Conservation (phyloP, 1,284 basidiomycete genomes). For the Hypsizygus ulmarius region DNA sequence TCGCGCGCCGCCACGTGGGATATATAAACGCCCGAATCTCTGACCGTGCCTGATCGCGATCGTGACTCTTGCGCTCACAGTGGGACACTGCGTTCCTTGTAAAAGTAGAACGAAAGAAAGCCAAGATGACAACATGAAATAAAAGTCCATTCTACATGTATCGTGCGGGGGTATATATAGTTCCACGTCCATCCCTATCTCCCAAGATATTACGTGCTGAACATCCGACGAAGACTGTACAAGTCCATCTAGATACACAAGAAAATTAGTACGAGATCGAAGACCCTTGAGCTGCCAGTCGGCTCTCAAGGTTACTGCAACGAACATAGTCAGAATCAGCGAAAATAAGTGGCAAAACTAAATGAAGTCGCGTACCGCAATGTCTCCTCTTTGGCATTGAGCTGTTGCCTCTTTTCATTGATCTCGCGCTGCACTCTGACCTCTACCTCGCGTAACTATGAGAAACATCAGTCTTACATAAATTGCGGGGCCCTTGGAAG, state of each 20-base stretch:
- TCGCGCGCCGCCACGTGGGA: too few species aligned
- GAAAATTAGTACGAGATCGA: constrained; percentile 11
- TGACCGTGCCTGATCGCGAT: too few species aligned
- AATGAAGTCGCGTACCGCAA: constrained; percentile 50
- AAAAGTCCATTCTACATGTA: constrained; percentile 9
- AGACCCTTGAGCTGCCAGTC: constrained; percentile 64
- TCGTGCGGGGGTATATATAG: constrained; percentile 12
- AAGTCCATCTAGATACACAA: constrained; percentile 1
- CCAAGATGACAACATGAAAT: constrained; percentile 10
- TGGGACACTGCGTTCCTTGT: too few species aligned
- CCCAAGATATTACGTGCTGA: constrained; percentile 15
- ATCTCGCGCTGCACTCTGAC: constrained; percentile 95
- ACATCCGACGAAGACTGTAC: constrained; percentile 5
- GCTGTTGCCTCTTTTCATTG: constrained; percentile 93
- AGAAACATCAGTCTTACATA: constrained; percentile 2
- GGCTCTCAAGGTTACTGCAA: constrained; percentile 71
- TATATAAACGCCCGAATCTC: too few species aligned
- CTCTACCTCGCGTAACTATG: constrained; percentile 87
- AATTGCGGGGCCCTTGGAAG: background rate
- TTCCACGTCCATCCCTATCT: constrained; percentile 15
- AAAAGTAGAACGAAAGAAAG: background rate
- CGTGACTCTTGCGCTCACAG: too few species aligned
- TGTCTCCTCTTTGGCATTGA: constrained; percentile 87
- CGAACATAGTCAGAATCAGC: constrained; percentile 2
- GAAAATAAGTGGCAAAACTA: background rate